Base-by-base conservation (phyloP, 768 basidiomycete genomes). In the Dacryopinax spathularia region DNA sequence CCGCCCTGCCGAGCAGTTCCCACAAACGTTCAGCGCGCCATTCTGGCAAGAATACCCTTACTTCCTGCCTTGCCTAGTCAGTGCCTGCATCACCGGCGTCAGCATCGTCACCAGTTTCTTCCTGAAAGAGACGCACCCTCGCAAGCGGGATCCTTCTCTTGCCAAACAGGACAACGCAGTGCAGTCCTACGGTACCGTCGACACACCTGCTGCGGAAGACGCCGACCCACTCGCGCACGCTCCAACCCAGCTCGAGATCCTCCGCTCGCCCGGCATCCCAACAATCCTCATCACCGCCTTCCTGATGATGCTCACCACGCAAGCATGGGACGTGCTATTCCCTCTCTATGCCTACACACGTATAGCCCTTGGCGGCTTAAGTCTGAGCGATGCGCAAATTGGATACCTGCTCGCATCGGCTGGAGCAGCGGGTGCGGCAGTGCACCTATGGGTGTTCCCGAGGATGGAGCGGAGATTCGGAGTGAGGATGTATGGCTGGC, bases 281-380 rank as follows among this genome's bases (percentile, higher is more conserved):
- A 43, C 66, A 10, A 64, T 69, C 5, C 43, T 70, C 16, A 27
- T 34, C 29, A 37, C 66, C 10, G 63, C 63, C 13, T 69, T 75
- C 18, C 69, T 85, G 25, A 67, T 84, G 20, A 74, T 78, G 7
- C 48, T 56, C 13, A 56, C 48, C 13, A 56, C 48, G 9, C 82
- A 81, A 0, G 79, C 80, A 0, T 88, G 84, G 65, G 84, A 85
- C 60, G 82, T 84, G 12, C 80, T 85, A 7, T 87, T 87, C 67
- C 83, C 85, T 7, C 75, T 87, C 34, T 85, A 83, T 68, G 85
- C 82, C 65, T 88, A 84, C 70, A 83, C 86, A 13, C 77, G 83
- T n/a, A 72, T 87, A 37, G 66, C 74, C 36, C 69, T 74, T 2
- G 86, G 86, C 29, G 85, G 86, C 0, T 73, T 87, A 0, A 76